These are phyloP conservation scores for Atkinsonella texensis DNA, from an alignment of 2,329 filamentous ascomycete genomes.

Conservation along the genomic window DNA sequence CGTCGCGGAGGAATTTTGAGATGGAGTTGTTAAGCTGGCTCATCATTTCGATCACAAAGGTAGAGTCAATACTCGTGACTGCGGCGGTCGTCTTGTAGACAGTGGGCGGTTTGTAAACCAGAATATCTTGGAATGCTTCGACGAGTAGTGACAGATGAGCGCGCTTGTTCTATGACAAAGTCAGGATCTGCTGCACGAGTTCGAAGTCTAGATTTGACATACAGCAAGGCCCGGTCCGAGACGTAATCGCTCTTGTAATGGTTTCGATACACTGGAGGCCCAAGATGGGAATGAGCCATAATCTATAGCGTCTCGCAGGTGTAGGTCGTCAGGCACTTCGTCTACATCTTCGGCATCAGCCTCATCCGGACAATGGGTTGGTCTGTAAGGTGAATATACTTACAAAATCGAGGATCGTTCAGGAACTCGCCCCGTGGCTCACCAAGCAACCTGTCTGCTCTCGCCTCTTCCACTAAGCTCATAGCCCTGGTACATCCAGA, in stretches of 20 bases:
- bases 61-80: slow-evolving; percentile 28
- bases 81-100: slow-evolving; percentile 35
- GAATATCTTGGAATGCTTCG: slow-evolving; percentile 39
- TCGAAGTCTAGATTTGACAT: slow-evolving; percentile 12
- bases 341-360: slow-evolving; percentile 16
- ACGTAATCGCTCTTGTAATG: slow-evolving; percentile 33
- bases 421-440: slow-evolving; percentile 28
- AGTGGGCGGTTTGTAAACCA: slow-evolving; percentile 35
- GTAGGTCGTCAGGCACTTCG: slow-evolving; percentile 26
- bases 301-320: slow-evolving; percentile 34
- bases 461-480: slow-evolving; percentile 38
- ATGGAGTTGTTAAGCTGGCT: slow-evolving; percentile 30
- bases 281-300: slow-evolving; percentile 40
- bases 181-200: slow-evolving; percentile 7
- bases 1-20: slow-evolving; percentile 23
- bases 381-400: slow-evolving; percentile 11
- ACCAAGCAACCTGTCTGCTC: slow-evolving; percentile 31
- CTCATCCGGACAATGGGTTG: not conserved
- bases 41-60: slow-evolving; percentile 31
- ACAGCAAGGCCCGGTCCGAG: slow-evolving; percentile 41
- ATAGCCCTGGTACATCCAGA: slow-evolving; percentile 40
- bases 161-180: slow-evolving; percentile 29
- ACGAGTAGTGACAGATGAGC: slow-evolving; percentile 35
- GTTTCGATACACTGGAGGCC: slow-evolving; percentile 23
- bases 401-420: slow-evolving; percentile 34